Evolutionary conservation across 108 stramenopile genomes (phyloP).

Genomic region (Cyclotella kingstonii): DNA sequence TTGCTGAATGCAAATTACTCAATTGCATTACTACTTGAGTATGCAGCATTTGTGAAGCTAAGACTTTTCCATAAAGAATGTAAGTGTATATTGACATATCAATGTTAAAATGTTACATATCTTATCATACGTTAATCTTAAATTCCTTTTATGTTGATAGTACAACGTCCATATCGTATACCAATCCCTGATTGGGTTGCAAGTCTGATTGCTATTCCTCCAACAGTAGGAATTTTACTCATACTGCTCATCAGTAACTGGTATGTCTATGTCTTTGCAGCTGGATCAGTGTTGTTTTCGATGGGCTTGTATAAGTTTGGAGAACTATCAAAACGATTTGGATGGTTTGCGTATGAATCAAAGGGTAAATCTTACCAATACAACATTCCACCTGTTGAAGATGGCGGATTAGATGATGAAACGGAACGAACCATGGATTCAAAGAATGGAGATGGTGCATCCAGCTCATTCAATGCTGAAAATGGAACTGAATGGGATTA

Average conservation of each 20-base stretch:
- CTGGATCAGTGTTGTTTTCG: constrained; percentile 16
- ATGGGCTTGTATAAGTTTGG: constrained; percentile 11
- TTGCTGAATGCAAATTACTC: constrained; percentile 91
- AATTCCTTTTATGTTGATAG: neutral
- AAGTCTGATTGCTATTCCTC: constrained; percentile 33
- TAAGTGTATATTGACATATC: constrained; percentile 12
- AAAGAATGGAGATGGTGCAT: neutral
- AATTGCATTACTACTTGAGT: constrained; percentile 83
- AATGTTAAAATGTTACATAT: neutral
- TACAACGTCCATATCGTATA: constrained; percentile 45
- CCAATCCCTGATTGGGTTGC: constrained; percentile 51
- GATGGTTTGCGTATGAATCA: constrained; percentile 30
- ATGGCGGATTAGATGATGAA: constrained; percentile 3
- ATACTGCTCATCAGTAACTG: constrained; percentile 38
- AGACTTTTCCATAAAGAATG: constrained; percentile 53
- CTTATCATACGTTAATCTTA: neutral
- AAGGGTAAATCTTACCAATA: constrained; percentile 10
- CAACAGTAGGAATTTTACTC: constrained; percentile 23
- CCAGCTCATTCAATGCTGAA: neutral
- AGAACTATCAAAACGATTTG: constrained; percentile 22
- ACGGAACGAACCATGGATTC: constrained; percentile 4
- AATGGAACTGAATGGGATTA: constrained; percentile 21
- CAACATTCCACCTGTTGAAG: constrained; percentile 2
- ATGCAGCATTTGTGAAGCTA: constrained; percentile 91
- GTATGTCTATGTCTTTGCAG: constrained; percentile 40